Percentiles rank a stretch among this genome's conserved stretches.
Conservation (phyloP, 208 protist genomes). For the Plasmodiophora brassicae region DNA sequence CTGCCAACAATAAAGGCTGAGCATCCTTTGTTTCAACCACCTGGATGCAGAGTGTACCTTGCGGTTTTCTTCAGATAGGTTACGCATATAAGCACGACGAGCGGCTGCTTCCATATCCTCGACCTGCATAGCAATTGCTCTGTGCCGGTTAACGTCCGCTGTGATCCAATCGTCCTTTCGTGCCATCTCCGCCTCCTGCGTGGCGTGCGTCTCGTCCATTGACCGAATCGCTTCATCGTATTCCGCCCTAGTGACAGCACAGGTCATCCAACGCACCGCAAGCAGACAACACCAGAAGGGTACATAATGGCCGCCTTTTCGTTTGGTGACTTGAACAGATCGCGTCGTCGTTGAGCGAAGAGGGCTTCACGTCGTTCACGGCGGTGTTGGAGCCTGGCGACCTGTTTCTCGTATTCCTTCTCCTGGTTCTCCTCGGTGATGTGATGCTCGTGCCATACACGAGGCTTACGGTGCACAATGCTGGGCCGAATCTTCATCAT, state of each 20-base stretch:
- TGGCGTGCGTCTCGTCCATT: background rate
- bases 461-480: background rate
- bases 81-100: background rate
- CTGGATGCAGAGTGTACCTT: background rate
- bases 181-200: background rate
- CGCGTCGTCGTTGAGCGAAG: background rate
- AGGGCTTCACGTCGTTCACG: background rate
- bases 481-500: slow-evolving; percentile 26
- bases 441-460: background rate
- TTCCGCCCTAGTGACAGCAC: background rate
- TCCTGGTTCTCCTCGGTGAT: background rate
- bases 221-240: background rate
- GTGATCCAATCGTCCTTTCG: background rate
- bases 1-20: background rate
- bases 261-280: background rate
- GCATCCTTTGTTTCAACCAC: background rate
- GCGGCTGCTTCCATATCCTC: background rate
- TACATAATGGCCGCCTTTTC: slow-evolving; percentile 5
- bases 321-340: background rate
- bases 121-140: background rate
- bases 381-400: background rate
- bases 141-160: background rate
- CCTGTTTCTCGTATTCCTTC: background rate
- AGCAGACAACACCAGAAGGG: too few species aligned
- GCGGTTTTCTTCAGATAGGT: slow-evolving; percentile 6